These are phyloP conservation scores for Thelonectria olida DNA, from an alignment of 2,329 filamentous ascomycete species.

Conservation along the genomic window DNA sequence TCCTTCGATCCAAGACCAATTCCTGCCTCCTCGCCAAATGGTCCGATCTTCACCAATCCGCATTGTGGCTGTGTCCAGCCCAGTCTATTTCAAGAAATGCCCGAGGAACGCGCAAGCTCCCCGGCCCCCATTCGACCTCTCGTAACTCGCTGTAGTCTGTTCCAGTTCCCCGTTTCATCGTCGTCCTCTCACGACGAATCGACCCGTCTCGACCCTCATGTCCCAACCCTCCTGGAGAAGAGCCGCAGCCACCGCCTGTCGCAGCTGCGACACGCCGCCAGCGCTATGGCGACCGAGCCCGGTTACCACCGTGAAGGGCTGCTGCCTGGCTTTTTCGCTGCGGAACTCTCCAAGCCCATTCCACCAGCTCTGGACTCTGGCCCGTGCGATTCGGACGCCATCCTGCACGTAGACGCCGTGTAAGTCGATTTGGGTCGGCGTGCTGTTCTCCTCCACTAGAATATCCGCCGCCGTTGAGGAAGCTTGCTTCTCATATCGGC, in stretches of 20 bases:
- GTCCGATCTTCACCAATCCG: no score
- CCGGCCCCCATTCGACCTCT: background rate
- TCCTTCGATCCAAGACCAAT: no score
- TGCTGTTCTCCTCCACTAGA: slow-evolving; percentile 75
- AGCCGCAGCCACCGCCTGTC: slow-evolving; percentile 81
- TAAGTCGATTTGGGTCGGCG: slow-evolving; percentile 71
- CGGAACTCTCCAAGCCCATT: slow-evolving; percentile 71
- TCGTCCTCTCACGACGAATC: slow-evolving; percentile 74
- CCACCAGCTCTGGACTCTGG: slow-evolving; percentile 81
- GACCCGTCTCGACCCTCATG: slow-evolving; percentile 75
- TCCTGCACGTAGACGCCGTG: slow-evolving; percentile 86
- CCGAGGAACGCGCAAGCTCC: background rate
- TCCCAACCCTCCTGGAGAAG: slow-evolving; percentile 86
- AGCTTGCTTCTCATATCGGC: slow-evolving; percentile 65
- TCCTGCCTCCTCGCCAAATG: background rate
- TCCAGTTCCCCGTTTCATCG: slow-evolving; percentile 34
- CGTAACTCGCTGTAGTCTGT: background rate
- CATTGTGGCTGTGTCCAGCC: background rate
- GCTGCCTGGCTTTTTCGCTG: slow-evolving; percentile 56
- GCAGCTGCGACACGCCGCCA: slow-evolving; percentile 78
- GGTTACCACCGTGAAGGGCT: slow-evolving; percentile 79
- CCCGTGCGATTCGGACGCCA: slow-evolving; percentile 79
- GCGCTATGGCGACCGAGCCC: slow-evolving; percentile 82
- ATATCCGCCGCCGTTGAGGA: slow-evolving; percentile 74
- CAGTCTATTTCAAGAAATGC: background rate